Evolutionary conservation across 768 basidiomycete genomes (phyloP), one percentile per base, ranked within the genome.

Genomic region (Phanerochaete sordida): DNA sequence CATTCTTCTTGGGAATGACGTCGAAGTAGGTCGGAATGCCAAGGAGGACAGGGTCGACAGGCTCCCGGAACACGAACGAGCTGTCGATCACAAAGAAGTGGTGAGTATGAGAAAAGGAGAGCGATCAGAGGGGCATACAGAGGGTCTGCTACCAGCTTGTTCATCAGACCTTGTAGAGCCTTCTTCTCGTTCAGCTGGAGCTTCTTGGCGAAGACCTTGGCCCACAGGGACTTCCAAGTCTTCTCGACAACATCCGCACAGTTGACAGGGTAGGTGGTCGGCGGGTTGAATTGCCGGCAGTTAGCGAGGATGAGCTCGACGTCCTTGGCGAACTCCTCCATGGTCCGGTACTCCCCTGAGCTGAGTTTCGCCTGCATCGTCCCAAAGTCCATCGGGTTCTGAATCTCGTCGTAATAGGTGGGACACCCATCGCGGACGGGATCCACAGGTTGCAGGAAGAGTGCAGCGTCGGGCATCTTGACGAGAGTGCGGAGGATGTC

Each of bases 331-430:
- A 98, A 88, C 0, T 87, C 84, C 54, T 90, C 93, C 88, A 95
- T 92, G 1, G 83, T 87, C 13, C 75, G 64, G 70, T 98, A 99
- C 66, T 82, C 77, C 51, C 80, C 83, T 54, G 82, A 76, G 39
- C 80, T 78, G 61, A 97, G 75, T 68, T 91, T 93, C 39, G 78
- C 75, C 15, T 72, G 72, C 65, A 97, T 90, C 1, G 95, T 96
- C 9, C 84, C 84, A 55, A 98, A 86, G 74, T 98, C 95, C 96
- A 98, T 98, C 6, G 96, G 96, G 64, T 90, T 76, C 61, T 83
- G 75, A 69, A 98, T 96, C 74, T 98, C 96, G 4, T 95, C 86
- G 62, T 91, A 85, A 72, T 98, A 98, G 92, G 93, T 95, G 49
- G 96, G 94, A 71, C 91, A 96, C 21, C 91, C 94, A 72, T 93